Evolutionary conservation across 371 early-diverging fungal genomes (phyloP), one percentile per base, ranked within the genome.

Genomic region (Sporodiniella umbellata): DNA sequence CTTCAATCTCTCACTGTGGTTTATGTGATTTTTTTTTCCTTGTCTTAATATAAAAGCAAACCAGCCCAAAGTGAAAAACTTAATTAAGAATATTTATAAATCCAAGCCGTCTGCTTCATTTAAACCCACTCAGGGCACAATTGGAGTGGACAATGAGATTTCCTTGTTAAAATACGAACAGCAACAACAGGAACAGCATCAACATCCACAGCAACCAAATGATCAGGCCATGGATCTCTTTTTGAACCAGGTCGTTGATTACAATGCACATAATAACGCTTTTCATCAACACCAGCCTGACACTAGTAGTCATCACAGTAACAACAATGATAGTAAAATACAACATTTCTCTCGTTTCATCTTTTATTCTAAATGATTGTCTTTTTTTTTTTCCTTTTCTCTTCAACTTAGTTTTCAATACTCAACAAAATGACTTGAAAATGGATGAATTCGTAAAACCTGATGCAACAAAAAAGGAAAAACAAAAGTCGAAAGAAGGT

Each of bases 211-310:
- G n/a, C 40, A 40, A 15, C 40, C 18, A 21, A 54, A 45, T 18
- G 71, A 71, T 28, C 60, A 62, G 19, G 63, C 53, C 3, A 72
- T 72, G 66, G 66, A 72, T 51, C 43, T 72, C 10, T 72, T 72
- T 44, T 51, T 72, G 21, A 63, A 55, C 43, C 68, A 72, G 48
- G 62, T 68, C 2, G 52, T 64, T 14, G 68, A 63, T 45, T 72
- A 68, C 26, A 62, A 62, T 49, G 47, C 62, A 11, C 70, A 62
- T 8, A 62, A 62, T 26, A n/a, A 61, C 4, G 39, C 44, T 24
- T 59, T 54, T 38, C 53, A 62, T 45, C 58, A 58, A 18, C 52
- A 51, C 15, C 54, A 46, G 14, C 46, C 45, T 15, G 17, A 8
- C 4, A 21, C 40, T 19, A 37, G 33, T 33, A 43, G 42, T 28